Evolutionary conservation across 352 stramenopile genomes (phyloP).

Genomic region (Phytophthora idaei): DNA sequence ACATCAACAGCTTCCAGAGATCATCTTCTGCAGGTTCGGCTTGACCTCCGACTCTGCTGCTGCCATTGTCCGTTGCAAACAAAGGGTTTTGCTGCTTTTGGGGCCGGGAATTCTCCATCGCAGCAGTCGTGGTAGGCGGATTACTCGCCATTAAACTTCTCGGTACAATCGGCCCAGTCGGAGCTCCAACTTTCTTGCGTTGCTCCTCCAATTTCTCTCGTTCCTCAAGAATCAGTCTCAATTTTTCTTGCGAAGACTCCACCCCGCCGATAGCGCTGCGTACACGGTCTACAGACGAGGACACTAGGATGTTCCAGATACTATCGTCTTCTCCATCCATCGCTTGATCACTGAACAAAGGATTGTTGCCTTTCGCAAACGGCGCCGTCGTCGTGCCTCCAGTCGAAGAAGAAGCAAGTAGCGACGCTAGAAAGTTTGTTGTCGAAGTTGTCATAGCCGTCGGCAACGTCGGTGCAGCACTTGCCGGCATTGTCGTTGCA

Average conservation of each 20-base stretch:
- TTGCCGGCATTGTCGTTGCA: background rate
- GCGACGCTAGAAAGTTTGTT: conserved; percentile 49
- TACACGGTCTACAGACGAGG: conserved; percentile 72
- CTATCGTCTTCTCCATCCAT: conserved; percentile 59
- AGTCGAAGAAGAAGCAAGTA: conserved; percentile 62
- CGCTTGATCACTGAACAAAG: conserved; percentile 59
- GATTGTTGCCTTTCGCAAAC: conserved; percentile 38
- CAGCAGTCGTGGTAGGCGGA: background rate
- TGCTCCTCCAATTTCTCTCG: conserved; percentile 68
- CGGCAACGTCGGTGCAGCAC: background rate
- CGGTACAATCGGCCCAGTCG: conserved; percentile 15
- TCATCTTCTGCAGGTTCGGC: conserved; percentile 55
- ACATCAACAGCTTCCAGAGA: conserved; percentile 79
- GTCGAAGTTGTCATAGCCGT: conserved; percentile 35
- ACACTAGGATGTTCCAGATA: conserved; percentile 74
- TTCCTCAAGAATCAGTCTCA: conserved; percentile 68
- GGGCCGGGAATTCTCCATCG: conserved; percentile 2
- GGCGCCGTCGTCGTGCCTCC: conserved; percentile 18
- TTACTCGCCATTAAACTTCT: conserved; percentile 1
- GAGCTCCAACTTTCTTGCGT: conserved; percentile 46
- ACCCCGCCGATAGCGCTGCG: conserved; percentile 55
- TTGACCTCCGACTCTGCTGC: conserved; percentile 1
- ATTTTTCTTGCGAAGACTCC: conserved; percentile 49
- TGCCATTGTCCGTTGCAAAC: conserved; percentile 18
- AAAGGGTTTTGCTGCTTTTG: conserved; percentile 35